Percentiles rank a stretch among this genome's conserved stretches.
phyloP scores from a whole-genome alignment of 805 yeast species.

The Yamadazyma paraphyllophila region DNA sequence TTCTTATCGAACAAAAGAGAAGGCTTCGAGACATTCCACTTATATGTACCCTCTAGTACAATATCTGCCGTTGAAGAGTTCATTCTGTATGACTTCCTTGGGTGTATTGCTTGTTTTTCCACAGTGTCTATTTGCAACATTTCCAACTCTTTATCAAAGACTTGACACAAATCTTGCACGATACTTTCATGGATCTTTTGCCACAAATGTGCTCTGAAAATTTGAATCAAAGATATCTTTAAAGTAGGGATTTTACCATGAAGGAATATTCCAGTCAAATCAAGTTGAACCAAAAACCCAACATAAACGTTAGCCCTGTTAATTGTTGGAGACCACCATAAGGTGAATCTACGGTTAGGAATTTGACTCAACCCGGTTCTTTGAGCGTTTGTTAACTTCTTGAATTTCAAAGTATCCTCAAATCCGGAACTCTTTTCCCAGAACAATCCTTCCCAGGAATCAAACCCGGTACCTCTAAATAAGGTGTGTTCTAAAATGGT shows the following conservation, averaged over 20 bases:
- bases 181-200: slow-evolving; percentile 96
- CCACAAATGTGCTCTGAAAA: slow-evolving; percentile 98
- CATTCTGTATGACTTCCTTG: slow-evolving; percentile 96
- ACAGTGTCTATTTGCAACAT: slow-evolving; percentile 80
- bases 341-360: slow-evolving; percentile 93
- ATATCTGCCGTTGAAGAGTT: slow-evolving; percentile 94
- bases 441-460: slow-evolving; percentile 96
- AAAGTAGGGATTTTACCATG: slow-evolving; percentile 98
- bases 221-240: slow-evolving; percentile 91
- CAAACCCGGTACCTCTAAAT: slow-evolving; percentile 96
- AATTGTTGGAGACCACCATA: slow-evolving; percentile 99
- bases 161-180: slow-evolving; percentile 91
- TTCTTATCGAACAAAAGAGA: slow-evolving; percentile 71
- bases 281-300: slow-evolving; percentile 94
- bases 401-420: slow-evolving; percentile 92
- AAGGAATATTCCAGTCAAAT: slow-evolving; percentile 91
- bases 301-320: slow-evolving; percentile 97
- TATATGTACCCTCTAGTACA: slow-evolving; percentile 66
- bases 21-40: slow-evolving; percentile 83
- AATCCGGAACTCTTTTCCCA: slow-evolving; percentile 99
- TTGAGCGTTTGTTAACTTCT: slow-evolving; percentile 95
- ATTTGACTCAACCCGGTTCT: slow-evolving; percentile 95
- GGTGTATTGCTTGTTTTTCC: slow-evolving; percentile 90
- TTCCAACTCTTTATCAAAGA: slow-evolving; percentile 82
- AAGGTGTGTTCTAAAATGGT: slow-evolving; percentile 92